Evolutionary conservation across 352 stramenopile genomes (phyloP).

Genomic region (Phytophthora fragariae): DNA sequence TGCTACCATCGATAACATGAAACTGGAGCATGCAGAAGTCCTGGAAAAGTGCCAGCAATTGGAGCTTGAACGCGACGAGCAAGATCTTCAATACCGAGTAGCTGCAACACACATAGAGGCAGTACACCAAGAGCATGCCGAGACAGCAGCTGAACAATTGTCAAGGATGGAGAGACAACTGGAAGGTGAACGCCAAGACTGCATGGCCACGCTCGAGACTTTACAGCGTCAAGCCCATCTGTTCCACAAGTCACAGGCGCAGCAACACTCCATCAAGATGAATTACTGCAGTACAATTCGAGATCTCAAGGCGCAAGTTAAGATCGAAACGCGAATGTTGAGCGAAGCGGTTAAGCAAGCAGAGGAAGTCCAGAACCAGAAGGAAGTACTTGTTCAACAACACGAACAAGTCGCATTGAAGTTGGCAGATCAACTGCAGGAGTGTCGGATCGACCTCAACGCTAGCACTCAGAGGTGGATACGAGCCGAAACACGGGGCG

Average conservation of each 20-base stretch:
- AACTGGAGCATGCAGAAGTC: constrained; percentile 13
- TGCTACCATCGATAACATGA: constrained; percentile 22
- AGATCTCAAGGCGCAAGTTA: constrained; percentile 21
- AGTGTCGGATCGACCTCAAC: constrained; percentile 22
- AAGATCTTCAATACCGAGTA: constrained; percentile 6
- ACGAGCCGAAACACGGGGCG: constrained; percentile 21
- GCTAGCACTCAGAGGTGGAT: constrained; percentile 19
- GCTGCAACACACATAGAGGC: constrained; percentile 7
- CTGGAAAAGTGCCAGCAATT: constrained; percentile 6
- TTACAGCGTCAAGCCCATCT: constrained; percentile 21
- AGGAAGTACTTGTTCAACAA: not conserved
- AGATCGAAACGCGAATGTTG: constrained; percentile 4
- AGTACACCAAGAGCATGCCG: not conserved
- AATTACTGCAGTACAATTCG: constrained; percentile 18
- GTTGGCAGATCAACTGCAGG: constrained; percentile 16
- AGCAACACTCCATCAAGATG: constrained; percentile 25
- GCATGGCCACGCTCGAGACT: constrained; percentile 20
- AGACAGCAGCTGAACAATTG: not conserved
- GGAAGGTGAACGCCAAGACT: constrained; percentile 20
- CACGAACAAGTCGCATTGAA: not conserved
- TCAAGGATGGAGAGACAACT: constrained; percentile 19
- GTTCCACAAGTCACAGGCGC: constrained; percentile 23
- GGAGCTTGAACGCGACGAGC: constrained; percentile 19
- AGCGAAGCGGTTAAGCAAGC: not conserved
- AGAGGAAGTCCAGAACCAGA: not conserved